Base-by-base conservation (phyloP, 768 basidiomycete genomes). In the Gautieria morchelliformis region DNA sequence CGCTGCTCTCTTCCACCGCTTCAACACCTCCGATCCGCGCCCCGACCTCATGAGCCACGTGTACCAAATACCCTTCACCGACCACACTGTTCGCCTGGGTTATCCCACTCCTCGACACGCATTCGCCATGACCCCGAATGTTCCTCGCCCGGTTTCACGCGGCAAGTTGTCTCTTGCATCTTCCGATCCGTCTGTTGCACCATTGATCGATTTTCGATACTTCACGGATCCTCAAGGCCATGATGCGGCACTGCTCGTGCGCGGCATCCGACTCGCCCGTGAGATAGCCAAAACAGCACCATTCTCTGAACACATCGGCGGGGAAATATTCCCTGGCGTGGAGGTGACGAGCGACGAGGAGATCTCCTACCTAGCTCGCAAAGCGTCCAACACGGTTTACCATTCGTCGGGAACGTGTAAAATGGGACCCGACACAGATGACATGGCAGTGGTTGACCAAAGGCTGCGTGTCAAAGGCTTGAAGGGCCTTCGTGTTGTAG, bases 361-460 rank as follows among this genome's bases (percentile, higher is more conserved):
- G 17, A 51, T 73, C 5, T 67, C 67, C 35, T 56, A 52, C 0
- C 66, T 60, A 41, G 56, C 72, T 10, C 63, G 66, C 14, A 49
- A 58, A 8, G 62, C 59, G 46, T 58, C 63, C 2, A 60, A 59
- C 9, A 65, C 69, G 1, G 59, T 66, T 15, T 72, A 66, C 59
- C 72, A 75, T 56, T 74, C 71, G 45, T 58, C 69, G 6, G 70
- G 66, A 32, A 70, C 72, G 44, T 74, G 73, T 63, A 59, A 73
- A 17, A 73, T 74, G 71, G 71, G 65, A 46, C 50, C 62, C 56
- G 57, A 53, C 12, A 59, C 59, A 17, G 69, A 70, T 59, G 50
- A 14, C 78, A 78, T 30, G 47, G 72, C 71, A 6, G 78, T 79
- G 0, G 76, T 82, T 30, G 76, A 77, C 59, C 72, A 73, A 50